Percentiles rank a stretch among this genome's conserved stretches.
Evolutionary conservation across 1,284 basidiomycete species (phyloP).

Genomic region (Lignosus rhinocerotis): DNA sequence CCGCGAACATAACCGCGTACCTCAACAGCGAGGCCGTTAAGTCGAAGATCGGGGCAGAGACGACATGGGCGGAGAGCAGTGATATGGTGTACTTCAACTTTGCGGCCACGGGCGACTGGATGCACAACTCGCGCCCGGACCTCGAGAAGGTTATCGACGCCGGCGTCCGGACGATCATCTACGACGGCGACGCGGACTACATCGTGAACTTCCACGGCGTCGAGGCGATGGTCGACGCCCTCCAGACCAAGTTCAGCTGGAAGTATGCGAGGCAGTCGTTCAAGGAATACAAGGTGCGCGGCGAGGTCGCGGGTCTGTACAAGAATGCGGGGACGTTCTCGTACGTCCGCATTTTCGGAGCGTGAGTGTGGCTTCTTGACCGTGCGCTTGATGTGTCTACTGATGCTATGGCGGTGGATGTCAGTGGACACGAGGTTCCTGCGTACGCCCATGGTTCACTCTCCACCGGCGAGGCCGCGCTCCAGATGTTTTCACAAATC

Average conservation of each 20-base stretch:
- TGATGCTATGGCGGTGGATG: not conserved
- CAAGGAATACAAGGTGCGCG: conserved; percentile 50
- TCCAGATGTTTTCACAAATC: conserved; percentile 32
- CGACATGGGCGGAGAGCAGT: conserved; percentile 49
- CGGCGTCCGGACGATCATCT: conserved; percentile 55
- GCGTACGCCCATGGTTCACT: conserved; percentile 30
- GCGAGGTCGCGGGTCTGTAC: conserved; percentile 49
- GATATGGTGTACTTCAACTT: conserved; percentile 54
- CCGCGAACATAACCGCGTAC: conserved; percentile 49
- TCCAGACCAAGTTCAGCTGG: conserved; percentile 24
- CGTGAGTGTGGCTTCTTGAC: conserved; percentile 27
- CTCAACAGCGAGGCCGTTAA: conserved; percentile 38
- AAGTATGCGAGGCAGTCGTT: conserved; percentile 43
- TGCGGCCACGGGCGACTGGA: conserved; percentile 63
- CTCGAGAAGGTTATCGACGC: conserved; percentile 62
- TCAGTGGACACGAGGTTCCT: conserved; percentile 29
- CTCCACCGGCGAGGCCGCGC: conserved; percentile 26
- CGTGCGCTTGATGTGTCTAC: not conserved
- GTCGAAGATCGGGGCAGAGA: conserved; percentile 50
- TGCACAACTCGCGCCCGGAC: conserved; percentile 55
- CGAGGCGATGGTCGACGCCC: conserved; percentile 51
- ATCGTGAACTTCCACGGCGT: conserved; percentile 62
- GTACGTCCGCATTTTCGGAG: conserved; percentile 55
- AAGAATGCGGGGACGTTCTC: conserved; percentile 65
- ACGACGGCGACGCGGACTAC: conserved; percentile 62